Conservation (phyloP, 192 early-diverging fungal species). For the Gamsiella multidivaricata region DNA sequence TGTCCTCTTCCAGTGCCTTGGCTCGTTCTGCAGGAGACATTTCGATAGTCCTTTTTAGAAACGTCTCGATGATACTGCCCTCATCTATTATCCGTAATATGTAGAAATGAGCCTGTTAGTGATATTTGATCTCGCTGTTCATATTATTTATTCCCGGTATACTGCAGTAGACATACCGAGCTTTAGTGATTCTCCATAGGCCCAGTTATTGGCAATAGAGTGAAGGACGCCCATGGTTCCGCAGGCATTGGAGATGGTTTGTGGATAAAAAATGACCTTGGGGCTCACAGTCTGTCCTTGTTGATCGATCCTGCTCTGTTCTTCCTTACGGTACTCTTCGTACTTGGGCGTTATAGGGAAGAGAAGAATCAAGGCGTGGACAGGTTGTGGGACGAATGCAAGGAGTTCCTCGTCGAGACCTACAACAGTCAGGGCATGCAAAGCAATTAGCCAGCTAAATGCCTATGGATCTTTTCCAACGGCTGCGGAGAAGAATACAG, state of each 20-base stretch:
- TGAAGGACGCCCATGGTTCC: conserved; percentile 96
- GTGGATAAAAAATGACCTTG: conserved; percentile 81
- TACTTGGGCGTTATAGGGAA: conserved; percentile 81
- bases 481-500: background rate
- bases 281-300: conserved; percentile 64
- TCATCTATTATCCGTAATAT: conserved; percentile 34
- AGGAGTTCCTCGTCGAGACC: conserved; percentile 89
- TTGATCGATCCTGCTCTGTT: conserved; percentile 58
- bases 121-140: no score
- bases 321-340: conserved; percentile 63
- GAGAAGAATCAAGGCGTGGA: conserved; percentile 86
- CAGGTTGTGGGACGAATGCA: conserved; percentile 82
- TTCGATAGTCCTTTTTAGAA: conserved; percentile 70
- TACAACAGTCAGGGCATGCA: no score
- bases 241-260: conserved; percentile 93
- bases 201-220: conserved; percentile 80
- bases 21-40: conserved; percentile 82
- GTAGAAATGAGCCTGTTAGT: background rate
- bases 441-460: no score
- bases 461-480: no score
- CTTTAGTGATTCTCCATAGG: conserved; percentile 53
- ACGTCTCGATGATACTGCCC: conserved; percentile 69
- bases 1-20: conserved; percentile 71
- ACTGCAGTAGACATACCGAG: conserved; percentile 39
- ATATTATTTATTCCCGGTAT: background rate